Conservation (phyloP, 225 moss, liverwort and hornwort species). For the Bryoerythrophyllum caledonicum region DNA sequence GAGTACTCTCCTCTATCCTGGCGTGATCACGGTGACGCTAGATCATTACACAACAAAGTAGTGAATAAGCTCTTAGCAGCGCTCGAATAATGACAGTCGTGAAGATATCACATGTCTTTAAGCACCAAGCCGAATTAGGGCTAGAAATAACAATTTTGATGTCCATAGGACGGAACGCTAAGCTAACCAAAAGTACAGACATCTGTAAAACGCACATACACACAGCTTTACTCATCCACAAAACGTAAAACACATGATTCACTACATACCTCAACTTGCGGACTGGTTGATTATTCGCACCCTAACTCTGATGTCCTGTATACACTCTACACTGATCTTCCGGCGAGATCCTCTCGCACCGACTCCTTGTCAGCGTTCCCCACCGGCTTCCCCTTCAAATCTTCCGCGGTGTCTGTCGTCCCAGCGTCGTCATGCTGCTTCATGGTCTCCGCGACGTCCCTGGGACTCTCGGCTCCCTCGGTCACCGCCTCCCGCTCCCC, state of each 20-base stretch:
- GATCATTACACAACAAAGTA: neutral
- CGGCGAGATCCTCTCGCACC: constrained; percentile 38
- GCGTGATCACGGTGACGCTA: neutral
- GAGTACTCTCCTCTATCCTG: neutral
- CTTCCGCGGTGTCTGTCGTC: constrained; percentile 22
- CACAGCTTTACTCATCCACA: neutral
- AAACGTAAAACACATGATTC: neutral
- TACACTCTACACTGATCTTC: constrained; percentile 15
- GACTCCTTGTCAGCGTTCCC: constrained; percentile 22
- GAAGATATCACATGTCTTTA: neutral
- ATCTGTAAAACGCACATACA: neutral
- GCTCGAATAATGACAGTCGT: neutral
- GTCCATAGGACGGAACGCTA: too few relatives aligned
- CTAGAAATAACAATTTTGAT: neutral
- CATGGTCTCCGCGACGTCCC: constrained; percentile 32
- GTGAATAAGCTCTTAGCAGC: neutral
- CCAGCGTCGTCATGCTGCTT: constrained; percentile 31
- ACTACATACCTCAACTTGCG: neutral
- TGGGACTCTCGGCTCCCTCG: constrained; percentile 31
- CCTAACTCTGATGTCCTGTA: neutral
- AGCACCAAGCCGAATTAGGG: neutral
- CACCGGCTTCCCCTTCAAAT: constrained; percentile 36
- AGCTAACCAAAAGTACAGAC: neutral
- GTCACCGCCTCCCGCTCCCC: constrained; percentile 40
- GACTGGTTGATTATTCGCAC: neutral